Base-by-base conservation (phyloP, 805 yeast genomes). In the Millerozyma acaciae region DNA sequence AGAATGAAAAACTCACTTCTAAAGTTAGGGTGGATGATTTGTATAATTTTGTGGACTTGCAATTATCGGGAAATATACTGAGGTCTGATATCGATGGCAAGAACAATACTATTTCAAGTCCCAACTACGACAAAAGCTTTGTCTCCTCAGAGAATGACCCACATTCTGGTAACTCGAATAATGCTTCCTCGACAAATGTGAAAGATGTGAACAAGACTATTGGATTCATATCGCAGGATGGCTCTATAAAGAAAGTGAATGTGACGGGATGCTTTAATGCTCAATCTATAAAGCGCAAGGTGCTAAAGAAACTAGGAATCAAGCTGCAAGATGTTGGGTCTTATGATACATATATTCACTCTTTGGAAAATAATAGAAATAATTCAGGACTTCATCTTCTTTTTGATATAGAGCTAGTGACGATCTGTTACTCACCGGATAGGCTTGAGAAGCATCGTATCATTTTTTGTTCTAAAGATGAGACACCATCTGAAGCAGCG, bases 231-330 rank as follows among this genome's bases (percentile, higher is more conserved):
- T 61, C 81, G 22, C 81, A 80, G 34, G 85, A 81, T 57, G 96
- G 96, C 1, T 66, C 80, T 6, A 68, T 78, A 2, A 79, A 78
- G 44, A 68, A 72, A 34, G 77, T 86, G 26, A 80, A 81, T 46
- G 80, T 86, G 1, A 73, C 76, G 12, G 93, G 88, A 0, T 85
- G 95, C 51, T 83, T 78, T 57, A 82, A 80, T 51, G 88, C 95
- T 1, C 82, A 77, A 37, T 75, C 87, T 5, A 84, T 88, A 31
- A 85, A 84, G 53, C 67, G 76, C 33, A 80, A 78, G 43, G 77
- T 83, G 1, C 60, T 86, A 37, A 76, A 77, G 44, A 75, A 72
- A 39, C 48, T 82, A 31, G 78, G 76, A 4, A 55, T 75, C 20
- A 61, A 59, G 15, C 57, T 50, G 21, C 65, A 68, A 23, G 65